Percentiles rank a stretch among this genome's conserved stretches.
Conservation (phyloP, 2,329 filamentous ascomycete genomes). For the Cordyceps pruinosa region DNA sequence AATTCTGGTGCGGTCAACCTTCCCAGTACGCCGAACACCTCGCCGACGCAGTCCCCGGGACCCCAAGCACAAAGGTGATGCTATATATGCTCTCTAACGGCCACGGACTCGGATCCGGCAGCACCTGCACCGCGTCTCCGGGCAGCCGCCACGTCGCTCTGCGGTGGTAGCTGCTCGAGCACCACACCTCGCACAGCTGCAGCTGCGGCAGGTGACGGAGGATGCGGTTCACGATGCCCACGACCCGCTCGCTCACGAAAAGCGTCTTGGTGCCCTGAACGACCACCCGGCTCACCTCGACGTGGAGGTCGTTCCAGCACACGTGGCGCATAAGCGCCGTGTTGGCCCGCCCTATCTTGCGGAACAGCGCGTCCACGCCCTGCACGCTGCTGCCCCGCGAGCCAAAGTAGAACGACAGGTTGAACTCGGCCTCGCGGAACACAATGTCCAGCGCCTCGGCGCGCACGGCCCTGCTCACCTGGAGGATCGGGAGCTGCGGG, state of each 20-base stretch:
- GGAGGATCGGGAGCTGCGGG: background rate
- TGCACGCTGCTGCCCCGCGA: background rate
- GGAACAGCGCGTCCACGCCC: background rate
- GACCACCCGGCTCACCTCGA: background rate
- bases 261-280: background rate
- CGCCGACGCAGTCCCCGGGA: background rate
- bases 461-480: background rate
- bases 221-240: background rate
- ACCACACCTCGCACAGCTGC: background rate
- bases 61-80: background rate
- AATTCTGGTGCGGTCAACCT: no score
- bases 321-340: background rate
- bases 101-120: background rate
- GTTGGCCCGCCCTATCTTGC: background rate
- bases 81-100: background rate
- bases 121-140: background rate
- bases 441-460: background rate
- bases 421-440: background rate
- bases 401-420: background rate
- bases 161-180: background rate
- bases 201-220: background rate
- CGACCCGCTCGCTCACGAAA: background rate
- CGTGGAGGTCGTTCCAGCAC: background rate
- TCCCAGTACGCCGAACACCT: background rate
- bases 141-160: background rate